A percentile compares a stretch with the other conserved stretches of the same genome.
These are phyloP conservation scores for Cymbopogon citratus DNA, from an alignment of 176 grass and related monocot species.

Conservation along the genomic window DNA sequence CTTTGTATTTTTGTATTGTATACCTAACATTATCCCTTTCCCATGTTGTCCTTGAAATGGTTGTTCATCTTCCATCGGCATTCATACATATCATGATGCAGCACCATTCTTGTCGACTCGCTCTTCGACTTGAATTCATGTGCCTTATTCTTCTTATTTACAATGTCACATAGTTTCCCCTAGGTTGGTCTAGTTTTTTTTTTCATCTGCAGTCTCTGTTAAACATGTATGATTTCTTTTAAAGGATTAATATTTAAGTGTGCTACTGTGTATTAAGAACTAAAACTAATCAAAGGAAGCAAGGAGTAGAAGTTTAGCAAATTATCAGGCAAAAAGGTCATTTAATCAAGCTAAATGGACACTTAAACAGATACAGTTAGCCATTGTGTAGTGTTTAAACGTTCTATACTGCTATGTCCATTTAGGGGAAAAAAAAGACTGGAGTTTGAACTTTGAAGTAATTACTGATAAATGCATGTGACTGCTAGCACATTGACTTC, in stretches of 20 bases:
- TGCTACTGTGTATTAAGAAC: conserved; percentile 2
- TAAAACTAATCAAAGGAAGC: conserved; percentile 13
- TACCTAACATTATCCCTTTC: not conserved
- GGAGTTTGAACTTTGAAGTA: not conserved
- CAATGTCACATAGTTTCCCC: not conserved
- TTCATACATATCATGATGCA: not conserved
- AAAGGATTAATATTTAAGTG: not conserved
- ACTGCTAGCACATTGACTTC: conserved; percentile 18
- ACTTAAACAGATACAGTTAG: not conserved
- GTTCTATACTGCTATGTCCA: not conserved
- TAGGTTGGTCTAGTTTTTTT: not conserved
- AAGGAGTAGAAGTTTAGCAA: not conserved
- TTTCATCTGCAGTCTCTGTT: not conserved
- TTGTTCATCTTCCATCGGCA: not conserved
- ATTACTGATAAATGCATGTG: not conserved
- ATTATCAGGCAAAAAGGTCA: not conserved
- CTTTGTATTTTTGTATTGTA: conserved; percentile 15
- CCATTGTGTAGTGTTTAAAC: not conserved
- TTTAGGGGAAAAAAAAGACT: not conserved
- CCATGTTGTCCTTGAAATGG: not conserved
- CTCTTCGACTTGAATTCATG: not conserved
- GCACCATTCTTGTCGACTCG: not conserved
- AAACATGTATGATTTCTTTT: not conserved
- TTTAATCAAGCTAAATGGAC: not conserved
- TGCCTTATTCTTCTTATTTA: not conserved